Conservation (phyloP, 352 stramenopile species). For the Plasmopara viticola region DNA sequence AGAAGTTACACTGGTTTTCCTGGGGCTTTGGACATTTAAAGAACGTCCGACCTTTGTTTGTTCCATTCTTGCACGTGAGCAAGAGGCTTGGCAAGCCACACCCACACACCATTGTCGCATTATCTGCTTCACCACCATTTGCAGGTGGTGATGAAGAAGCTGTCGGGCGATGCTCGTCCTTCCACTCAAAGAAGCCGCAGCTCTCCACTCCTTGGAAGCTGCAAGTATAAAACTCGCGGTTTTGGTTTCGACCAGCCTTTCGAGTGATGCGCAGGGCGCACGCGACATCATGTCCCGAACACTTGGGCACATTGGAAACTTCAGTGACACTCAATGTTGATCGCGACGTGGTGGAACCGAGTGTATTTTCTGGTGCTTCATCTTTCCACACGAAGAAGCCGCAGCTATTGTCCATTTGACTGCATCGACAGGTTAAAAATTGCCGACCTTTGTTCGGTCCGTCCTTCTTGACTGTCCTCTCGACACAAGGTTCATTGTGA, state of each 20-base stretch:
- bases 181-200: slow-evolving; percentile 83
- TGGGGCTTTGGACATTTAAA: slow-evolving; percentile 87
- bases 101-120: slow-evolving; percentile 25
- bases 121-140: neutral
- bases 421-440: slow-evolving; percentile 51
- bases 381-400: slow-evolving; percentile 78
- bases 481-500: slow-evolving; percentile 57
- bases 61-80: slow-evolving; percentile 59
- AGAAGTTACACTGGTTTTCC: slow-evolving; percentile 87
- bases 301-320: slow-evolving; percentile 23
- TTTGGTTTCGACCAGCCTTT: slow-evolving; percentile 72
- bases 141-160: slow-evolving; percentile 2
- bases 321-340: neutral
- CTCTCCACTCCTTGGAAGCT: slow-evolving; percentile 63
- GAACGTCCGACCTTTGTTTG: slow-evolving; percentile 90
- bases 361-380: slow-evolving; percentile 23
- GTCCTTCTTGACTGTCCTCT: slow-evolving; percentile 58
- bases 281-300: slow-evolving; percentile 32
- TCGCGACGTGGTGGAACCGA: slow-evolving; percentile 3
- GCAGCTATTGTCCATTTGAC: slow-evolving; percentile 57
- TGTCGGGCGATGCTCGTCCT: slow-evolving; percentile 53
- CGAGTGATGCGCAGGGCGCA: slow-evolving; percentile 42
- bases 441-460: slow-evolving; percentile 57
- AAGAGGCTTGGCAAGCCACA: slow-evolving; percentile 39
- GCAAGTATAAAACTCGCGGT: slow-evolving; percentile 92